Base-by-base conservation (phyloP, 1,284 basidiomycete species). In the Phylloporus gajari region DNA sequence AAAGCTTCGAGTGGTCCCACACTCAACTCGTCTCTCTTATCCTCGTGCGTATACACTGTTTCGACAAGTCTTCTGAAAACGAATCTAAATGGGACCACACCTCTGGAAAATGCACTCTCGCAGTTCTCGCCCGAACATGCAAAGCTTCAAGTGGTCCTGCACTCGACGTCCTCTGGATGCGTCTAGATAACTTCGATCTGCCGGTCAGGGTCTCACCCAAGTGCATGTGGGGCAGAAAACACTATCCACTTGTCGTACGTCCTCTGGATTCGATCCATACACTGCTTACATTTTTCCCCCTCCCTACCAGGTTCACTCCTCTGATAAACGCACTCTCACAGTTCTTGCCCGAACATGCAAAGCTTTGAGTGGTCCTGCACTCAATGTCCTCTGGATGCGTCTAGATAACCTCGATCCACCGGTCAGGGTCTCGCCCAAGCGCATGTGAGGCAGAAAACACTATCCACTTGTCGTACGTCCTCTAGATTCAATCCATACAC, bases 331-430 rank as follows among this genome's bases (percentile, higher is more conserved):
- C 25, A 75, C 80, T 1, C 73, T 82, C 11, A 77, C 74, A 48
- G 73, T 70, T 2, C 74, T 81, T 21, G 77, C 81, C 3, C 65
- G 74, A 62, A 81, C 79, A 0, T 83, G 81, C 46, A 78, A 73
- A n/a, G 65, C 75, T 1, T 68, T 81, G 63, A 74, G 72, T 38
- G 70, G 38, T 27, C 75, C 73, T 2, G 74, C 81, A 2, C 38
- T 81, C 32, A 78, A 82, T 65, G 69, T 48, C 1, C 73, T 81
- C 9, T 81, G 79, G 79, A 75, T 72, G 75, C 73, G 75, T 61
- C 72, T 80, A 3, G 79, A 80, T 30, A 72, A 61, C 40, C 74
- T 81, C 48, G 79, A 77, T 70, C 79, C 80, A 0, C 58, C 81
- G 48, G 78, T 80, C n/a, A 76, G 70, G 23, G 71, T 81, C 21